A percentile compares a stretch with the other conserved stretches of the same genome.
Conservation (phyloP, 2,329 filamentous ascomycete genomes). For the Aureobasidium sp. region DNA sequence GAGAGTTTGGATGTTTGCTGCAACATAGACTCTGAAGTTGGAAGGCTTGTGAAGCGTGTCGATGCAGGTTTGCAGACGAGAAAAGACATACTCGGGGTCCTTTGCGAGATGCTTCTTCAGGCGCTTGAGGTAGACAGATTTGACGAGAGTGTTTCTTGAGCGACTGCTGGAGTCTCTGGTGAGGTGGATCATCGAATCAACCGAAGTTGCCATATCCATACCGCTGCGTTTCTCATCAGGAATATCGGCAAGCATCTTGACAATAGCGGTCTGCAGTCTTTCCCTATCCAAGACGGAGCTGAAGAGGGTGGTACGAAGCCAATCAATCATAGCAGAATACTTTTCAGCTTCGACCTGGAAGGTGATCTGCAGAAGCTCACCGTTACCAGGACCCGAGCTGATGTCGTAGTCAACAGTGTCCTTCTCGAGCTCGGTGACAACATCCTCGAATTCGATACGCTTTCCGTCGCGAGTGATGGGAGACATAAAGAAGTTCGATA, state of each 20-base stretch:
- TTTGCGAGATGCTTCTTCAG: constrained; percentile 82
- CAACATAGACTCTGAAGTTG: constrained; percentile 88
- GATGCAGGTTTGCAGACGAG: constrained; percentile 79
- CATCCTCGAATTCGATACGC: constrained; percentile 87
- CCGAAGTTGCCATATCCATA: constrained; percentile 66
- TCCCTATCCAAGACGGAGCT: constrained; percentile 87
- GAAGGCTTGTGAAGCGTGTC: constrained; percentile 80
- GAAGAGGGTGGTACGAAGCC: constrained; percentile 89
- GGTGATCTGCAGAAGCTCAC: constrained; percentile 82
- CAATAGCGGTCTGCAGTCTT: constrained; percentile 67
- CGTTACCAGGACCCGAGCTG: constrained; percentile 75
- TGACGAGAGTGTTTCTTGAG: constrained; percentile 85
- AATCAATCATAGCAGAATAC: constrained; percentile 83
- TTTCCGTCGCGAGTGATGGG: constrained; percentile 82
- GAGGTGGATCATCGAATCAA: constrained; percentile 82
- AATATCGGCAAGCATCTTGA: constrained; percentile 90
- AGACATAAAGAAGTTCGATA: constrained; percentile 94
- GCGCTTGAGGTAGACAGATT: constrained; percentile 86
- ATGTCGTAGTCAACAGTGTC: constrained; percentile 90
- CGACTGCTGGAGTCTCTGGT: constrained; percentile 79
- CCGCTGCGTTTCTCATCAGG: constrained; percentile 94
- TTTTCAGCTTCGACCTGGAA: constrained; percentile 92
- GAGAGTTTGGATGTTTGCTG: constrained; percentile 81
- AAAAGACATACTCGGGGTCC: constrained; percentile 79
- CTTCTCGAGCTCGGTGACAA: constrained; percentile 90